Conservation (phyloP, 495 filamentous ascomycete species). For the Neurospora pannonica region DNA sequence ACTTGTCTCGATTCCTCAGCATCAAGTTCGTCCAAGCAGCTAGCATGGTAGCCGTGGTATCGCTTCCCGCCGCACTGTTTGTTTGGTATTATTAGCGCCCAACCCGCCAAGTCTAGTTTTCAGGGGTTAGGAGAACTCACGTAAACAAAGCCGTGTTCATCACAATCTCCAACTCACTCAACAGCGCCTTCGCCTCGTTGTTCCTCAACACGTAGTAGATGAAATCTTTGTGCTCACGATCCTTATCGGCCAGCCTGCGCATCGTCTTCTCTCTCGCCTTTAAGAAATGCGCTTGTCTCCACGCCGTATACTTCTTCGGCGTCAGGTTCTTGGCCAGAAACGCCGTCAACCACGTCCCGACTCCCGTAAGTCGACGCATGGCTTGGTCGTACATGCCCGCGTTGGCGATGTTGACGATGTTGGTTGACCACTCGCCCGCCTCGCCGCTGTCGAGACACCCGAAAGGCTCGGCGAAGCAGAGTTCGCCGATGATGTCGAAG, state of each 20-base stretch:
- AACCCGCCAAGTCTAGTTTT: neutral
- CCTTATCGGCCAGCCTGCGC: slow-evolving; percentile 7
- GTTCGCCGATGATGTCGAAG: slow-evolving; percentile 54
- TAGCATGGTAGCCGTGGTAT: slow-evolving; percentile 12
- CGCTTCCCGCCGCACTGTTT: slow-evolving; percentile 14
- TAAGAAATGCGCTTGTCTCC: slow-evolving; percentile 10
- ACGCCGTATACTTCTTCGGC: slow-evolving; percentile 3
- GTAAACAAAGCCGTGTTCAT: slow-evolving; percentile 19
- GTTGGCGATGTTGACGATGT: slow-evolving; percentile 5
- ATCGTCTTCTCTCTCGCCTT: slow-evolving; percentile 11
- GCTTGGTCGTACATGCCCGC: slow-evolving; percentile 11
- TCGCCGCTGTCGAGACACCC: slow-evolving; percentile 37
- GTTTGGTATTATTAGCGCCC: neutral
- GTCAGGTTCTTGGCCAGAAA: slow-evolving; percentile 5
- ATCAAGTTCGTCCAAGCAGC: slow-evolving; percentile 9
- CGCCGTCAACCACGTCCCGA: slow-evolving; percentile 12
- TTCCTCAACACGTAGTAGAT: slow-evolving; percentile 16
- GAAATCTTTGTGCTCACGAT: slow-evolving; percentile 15
- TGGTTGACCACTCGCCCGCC: slow-evolving; percentile 15
- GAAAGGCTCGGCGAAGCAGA: slow-evolving; percentile 50
- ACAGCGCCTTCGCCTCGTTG: slow-evolving; percentile 11
- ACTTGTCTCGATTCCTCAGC: slow-evolving; percentile 3
- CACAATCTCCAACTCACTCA: slow-evolving; percentile 12
- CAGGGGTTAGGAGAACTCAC: neutral
- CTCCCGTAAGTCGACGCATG: slow-evolving; percentile 15